Conservation (phyloP, 345 rosid species). For the Pelargonium nanum region DNA sequence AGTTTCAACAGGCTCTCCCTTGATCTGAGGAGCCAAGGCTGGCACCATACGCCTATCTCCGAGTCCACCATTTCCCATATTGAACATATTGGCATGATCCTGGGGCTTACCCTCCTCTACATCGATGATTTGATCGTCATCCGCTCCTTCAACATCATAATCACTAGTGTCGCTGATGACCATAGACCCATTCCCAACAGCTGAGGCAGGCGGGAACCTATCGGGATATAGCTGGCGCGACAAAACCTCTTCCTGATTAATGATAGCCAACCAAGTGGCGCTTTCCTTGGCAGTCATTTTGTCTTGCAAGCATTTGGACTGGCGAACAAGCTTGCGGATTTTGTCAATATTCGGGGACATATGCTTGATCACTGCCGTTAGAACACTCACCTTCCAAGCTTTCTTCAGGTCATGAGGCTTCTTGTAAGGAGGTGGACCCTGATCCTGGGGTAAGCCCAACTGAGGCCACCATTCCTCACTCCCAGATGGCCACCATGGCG, state of each 20-base stretch:
- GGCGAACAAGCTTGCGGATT: conserved; percentile 72
- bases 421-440: conserved; percentile 66
- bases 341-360: conserved; percentile 68
- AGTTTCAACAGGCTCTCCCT: conserved; percentile 37
- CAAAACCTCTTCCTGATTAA: conserved; percentile 61
- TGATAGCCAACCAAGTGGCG: conserved; percentile 65
- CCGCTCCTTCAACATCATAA: conserved; percentile 57
- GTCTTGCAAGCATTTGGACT: conserved; percentile 77
- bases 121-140: conserved; percentile 24
- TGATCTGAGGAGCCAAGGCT: conserved; percentile 29
- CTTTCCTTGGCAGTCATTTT: conserved; percentile 91
- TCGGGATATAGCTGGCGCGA: conserved; percentile 56
- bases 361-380: conserved; percentile 76
- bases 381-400: conserved; percentile 74
- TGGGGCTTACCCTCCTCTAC: conserved; percentile 41
- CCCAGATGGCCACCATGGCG: conserved; percentile 86
- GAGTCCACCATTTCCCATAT: conserved; percentile 15
- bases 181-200: conserved; percentile 43
- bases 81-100: conserved; percentile 27
- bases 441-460: conserved; percentile 47
- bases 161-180: conserved; percentile 44
- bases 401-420: conserved; percentile 85
- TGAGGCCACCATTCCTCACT: conserved; percentile 78
- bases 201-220: conserved; percentile 30
- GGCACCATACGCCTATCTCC: conserved; percentile 24